phyloP scores from a whole-genome alignment of 2,329 filamentous ascomycete species.

The Aspergillus fructus region DNA sequence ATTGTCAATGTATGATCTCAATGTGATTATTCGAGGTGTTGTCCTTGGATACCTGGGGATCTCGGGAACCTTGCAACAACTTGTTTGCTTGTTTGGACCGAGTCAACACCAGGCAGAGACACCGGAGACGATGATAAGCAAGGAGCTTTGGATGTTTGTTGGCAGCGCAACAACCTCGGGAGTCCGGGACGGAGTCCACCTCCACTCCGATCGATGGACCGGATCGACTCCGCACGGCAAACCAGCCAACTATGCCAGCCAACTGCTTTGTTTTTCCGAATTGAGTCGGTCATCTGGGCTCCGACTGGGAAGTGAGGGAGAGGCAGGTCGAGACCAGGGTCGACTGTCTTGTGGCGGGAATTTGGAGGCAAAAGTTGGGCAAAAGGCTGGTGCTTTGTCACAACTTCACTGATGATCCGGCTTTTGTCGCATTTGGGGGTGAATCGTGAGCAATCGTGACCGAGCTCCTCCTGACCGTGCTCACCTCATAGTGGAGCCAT shows the following conservation, averaged over 20 bases:
- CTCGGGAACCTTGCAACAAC: no score
- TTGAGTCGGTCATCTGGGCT: background rate
- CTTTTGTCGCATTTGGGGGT: background rate
- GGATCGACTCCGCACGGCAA: constrained; percentile 14
- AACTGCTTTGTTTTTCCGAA: background rate
- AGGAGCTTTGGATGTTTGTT: constrained; percentile 10
- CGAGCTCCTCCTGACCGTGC: background rate
- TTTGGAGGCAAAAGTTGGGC: background rate
- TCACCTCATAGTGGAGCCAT: constrained; percentile 1
- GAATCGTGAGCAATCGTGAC: background rate
- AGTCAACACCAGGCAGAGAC: no score
- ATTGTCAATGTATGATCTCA: no score
- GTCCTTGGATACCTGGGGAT: no score
- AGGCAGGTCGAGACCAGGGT: background rate
- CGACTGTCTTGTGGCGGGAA: background rate
- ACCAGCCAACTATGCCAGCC: constrained; percentile 12
- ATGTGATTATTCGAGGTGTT: no score
- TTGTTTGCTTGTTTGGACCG: background rate
- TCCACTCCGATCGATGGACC: constrained; percentile 17
- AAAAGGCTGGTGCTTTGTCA: background rate
- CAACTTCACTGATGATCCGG: background rate
- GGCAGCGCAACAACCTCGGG: constrained; percentile 15
- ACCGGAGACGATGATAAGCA: background rate
- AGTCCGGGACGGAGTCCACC: constrained; percentile 4
- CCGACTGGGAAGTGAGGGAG: background rate